Evolutionary conservation across 2,329 filamentous ascomycete genomes (phyloP).

Genomic region (Cryphonectria naterciae): DNA sequence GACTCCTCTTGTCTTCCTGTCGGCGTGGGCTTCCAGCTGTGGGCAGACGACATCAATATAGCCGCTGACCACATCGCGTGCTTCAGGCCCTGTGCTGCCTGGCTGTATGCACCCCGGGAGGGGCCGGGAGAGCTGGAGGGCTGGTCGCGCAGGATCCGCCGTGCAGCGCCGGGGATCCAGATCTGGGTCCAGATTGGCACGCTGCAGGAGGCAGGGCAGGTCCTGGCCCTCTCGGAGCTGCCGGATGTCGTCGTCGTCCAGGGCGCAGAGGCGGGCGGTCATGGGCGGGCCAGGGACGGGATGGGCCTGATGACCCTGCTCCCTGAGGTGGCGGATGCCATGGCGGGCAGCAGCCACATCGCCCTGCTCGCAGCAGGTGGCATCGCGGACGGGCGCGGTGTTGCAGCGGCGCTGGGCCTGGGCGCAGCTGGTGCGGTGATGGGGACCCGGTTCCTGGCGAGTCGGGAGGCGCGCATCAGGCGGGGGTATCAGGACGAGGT

Average conservation of each 20-base stretch:
- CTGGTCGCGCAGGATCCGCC: slow-evolving; percentile 51
- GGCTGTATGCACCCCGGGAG: slow-evolving; percentile 50
- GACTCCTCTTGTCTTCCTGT: slow-evolving; percentile 42
- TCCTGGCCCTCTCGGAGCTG: slow-evolving; percentile 38
- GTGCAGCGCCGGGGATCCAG: slow-evolving; percentile 45
- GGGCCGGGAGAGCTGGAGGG: slow-evolving; percentile 44
- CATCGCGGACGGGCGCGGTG: slow-evolving; percentile 55
- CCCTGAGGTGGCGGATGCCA: slow-evolving; percentile 52
- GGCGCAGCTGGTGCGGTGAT: slow-evolving; percentile 60
- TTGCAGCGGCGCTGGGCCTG: slow-evolving; percentile 53
- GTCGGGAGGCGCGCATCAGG: slow-evolving; percentile 44
- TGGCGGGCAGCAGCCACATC: slow-evolving; percentile 40
- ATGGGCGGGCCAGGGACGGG: slow-evolving; percentile 51
- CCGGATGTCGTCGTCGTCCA: slow-evolving; percentile 58
- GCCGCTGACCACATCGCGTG: slow-evolving; percentile 38
- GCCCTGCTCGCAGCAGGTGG: slow-evolving; percentile 57
- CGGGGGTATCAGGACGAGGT: slow-evolving; percentile 49
- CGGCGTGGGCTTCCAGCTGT: slow-evolving; percentile 52
- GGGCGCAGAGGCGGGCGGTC: slow-evolving; percentile 58
- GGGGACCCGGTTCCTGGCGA: slow-evolving; percentile 67
- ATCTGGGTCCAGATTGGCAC: slow-evolving; percentile 57
- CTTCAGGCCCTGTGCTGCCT: slow-evolving; percentile 45
- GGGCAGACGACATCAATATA: slow-evolving; percentile 45
- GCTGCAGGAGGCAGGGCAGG: slow-evolving; percentile 50
- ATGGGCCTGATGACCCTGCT: slow-evolving; percentile 51